Evolutionary conservation across 176 grass and related monocot species (phyloP).

Genomic region (Bromus sterilis): DNA sequence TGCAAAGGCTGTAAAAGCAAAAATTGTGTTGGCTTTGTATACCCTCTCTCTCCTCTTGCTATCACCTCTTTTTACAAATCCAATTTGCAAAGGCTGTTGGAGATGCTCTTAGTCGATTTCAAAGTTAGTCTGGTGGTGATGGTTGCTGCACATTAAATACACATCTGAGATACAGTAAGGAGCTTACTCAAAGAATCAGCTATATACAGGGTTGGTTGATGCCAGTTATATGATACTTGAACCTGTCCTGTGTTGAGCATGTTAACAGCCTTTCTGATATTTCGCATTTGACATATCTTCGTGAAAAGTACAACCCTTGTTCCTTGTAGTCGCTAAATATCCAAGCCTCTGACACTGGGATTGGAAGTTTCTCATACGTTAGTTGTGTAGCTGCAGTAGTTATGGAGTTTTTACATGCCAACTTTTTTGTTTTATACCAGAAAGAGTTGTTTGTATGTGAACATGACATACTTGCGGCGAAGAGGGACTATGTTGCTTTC

Average conservation of each 20-base stretch:
- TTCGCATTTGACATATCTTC: background rate
- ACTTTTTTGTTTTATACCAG: conserved; percentile 39
- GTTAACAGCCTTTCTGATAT: background rate
- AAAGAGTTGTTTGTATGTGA: conserved; percentile 78
- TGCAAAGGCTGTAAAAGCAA: too few relatives aligned
- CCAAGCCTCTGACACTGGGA: background rate
- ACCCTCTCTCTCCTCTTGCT: too few relatives aligned
- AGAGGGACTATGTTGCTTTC: conserved; percentile 49
- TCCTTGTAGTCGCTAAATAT: background rate
- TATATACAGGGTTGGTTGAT: background rate
- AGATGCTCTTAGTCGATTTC: background rate
- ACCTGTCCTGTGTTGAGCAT: background rate
- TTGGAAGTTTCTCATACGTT: background rate
- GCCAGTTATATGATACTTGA: background rate
- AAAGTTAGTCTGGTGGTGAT: background rate
- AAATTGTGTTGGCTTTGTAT: too few relatives aligned
- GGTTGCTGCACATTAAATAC: background rate
- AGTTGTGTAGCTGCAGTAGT: background rate
- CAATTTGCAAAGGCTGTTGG: too few relatives aligned
- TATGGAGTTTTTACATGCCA: background rate
- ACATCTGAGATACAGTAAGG: background rate
- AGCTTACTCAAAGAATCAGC: background rate
- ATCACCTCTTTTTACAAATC: too few relatives aligned
- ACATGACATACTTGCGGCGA: conserved; percentile 67
- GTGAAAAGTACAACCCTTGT: background rate